These are phyloP conservation scores for Cryptococcus sp. DNA, from an alignment of 1,284 basidiomycete species.

Conservation along the genomic window DNA sequence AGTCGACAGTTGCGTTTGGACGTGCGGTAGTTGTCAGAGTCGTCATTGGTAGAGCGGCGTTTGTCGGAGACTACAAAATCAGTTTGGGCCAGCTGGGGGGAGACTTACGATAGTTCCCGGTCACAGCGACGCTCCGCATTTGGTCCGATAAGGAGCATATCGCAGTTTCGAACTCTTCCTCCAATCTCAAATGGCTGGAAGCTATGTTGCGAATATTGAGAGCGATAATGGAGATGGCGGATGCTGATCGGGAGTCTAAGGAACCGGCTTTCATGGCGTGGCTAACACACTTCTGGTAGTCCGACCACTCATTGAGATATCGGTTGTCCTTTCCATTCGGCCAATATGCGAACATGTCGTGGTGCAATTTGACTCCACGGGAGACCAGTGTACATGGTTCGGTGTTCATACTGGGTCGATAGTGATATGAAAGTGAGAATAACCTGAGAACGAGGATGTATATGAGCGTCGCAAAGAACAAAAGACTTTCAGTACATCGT, in stretches of 20 bases:
- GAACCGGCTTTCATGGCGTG: not conserved
- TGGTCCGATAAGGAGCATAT: too few species aligned
- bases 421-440: not conserved
- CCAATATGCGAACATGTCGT: too few species aligned
- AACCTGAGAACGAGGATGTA: not conserved
- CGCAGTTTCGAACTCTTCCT: not conserved
- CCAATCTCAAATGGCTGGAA: not conserved
- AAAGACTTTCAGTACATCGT: not conserved
- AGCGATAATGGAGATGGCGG: not conserved
- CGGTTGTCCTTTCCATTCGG: not conserved
- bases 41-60: too few species aligned
- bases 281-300: not conserved
- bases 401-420: not conserved
- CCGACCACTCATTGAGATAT: not conserved
- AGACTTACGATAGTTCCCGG: too few species aligned
- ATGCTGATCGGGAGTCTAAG: not conserved
- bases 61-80: too few species aligned
- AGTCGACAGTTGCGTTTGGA: conserved; percentile 12
- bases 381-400: not conserved
- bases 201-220: not conserved
- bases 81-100: too few species aligned
- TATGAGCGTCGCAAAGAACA: not conserved
- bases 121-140: too few species aligned
- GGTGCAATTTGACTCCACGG: too few species aligned
- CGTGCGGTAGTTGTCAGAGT: not conserved